Base-by-base conservation (phyloP, 352 stramenopile species). In the Pythium phragmiticola region DNA sequence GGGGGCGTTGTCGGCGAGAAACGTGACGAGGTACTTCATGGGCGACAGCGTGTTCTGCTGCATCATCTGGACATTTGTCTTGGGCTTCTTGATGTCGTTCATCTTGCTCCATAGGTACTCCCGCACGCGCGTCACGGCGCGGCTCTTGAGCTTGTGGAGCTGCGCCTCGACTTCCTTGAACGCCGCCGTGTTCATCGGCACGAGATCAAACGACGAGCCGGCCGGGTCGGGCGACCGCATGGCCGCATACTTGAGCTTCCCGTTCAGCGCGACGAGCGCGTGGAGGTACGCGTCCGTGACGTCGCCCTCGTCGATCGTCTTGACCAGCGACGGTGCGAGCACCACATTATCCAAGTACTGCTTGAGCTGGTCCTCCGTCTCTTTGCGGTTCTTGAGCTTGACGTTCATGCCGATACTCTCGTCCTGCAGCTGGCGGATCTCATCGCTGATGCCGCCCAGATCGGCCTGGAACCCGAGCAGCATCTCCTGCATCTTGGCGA, bases 11-110 rank as follows among this genome's bases (percentile, higher is more conserved):
- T 97, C 79, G 16, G 83, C 69, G 30, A 99, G 78, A 69, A 99
- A 99, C 34, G 92, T 87, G 52, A 98, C 82, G 28, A 99, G 72
- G 61, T 97, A 94, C 56, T 97, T 95, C 84, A 98, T 98, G 50
- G 97, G 96, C 51, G 99, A 78, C 54, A 99, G 80, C 42, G 90
- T 92, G 75, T 98, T 96, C 56, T 98, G 94, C 80, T 99, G 97
- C 60, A 99, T 87, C 81, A 99, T 99, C 65, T 98, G 93, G 56
- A 99, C 90, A 77, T 99, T 99, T 1, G 96, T 99, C 77, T 99
- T 98, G 37, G 95, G 92, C 62, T 95, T 96, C 70, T 96, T 91
- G n/a, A 99, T 79, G 57, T 96, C 88, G 56, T 87, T 87, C 70
- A 98, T 96, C 66, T 95, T 87, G 60, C 87, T 74, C 56, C 98